Base-by-base conservation (phyloP, 1,284 basidiomycete genomes). In the Ustilago curta region DNA sequence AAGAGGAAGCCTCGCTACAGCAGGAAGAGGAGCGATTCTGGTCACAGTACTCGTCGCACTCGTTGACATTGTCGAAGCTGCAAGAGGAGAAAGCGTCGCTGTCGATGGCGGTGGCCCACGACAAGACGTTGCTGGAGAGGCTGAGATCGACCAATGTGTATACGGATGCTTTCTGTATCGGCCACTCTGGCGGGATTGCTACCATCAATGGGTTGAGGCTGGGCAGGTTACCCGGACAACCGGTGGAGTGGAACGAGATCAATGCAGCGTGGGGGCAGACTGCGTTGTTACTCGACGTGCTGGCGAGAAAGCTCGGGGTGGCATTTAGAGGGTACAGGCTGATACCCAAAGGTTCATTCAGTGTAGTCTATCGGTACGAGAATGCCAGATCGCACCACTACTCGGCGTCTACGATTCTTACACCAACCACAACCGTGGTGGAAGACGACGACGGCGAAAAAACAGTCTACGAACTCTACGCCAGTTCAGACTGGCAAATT, bases 191-290 rank as follows among this genome's bases (percentile, higher is more conserved):
- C 2, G 81, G 18, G 92, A 98, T 81, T 80, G 96, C 94, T 0
- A 98, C 96, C 9, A 99, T 99, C 85, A 99, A 99, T 82, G 95
- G 95, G 1, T 88, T 99, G 16, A 89, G 97, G 25, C 86, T 99
- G 16, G 97, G 97, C 1, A 89, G 95, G 67, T 89, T 95, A 11
- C 91, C 92, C 23, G 66, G 57, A 47, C 64, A 81, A 0, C 78
- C 93, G 42, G 77, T 99, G 29, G 96, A 98, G 83, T 99, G 96
- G 95, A 90, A 93, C 6, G 97, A 99, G 86, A 95, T 99, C 85
- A 99, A 99, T 83, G 97, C 97, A 6, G 97, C 97, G 3, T 97
- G 96, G 94, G 97, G 97, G 0, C 93, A 98, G 82, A 93, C 94
- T 0, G 88, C 96, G n/a, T 87, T 99, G 21, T 88, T 98, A 56